These are phyloP conservation scores for Carpinus viminea DNA, from an alignment of 306 rosid genomes.

Conservation along the genomic window DNA sequence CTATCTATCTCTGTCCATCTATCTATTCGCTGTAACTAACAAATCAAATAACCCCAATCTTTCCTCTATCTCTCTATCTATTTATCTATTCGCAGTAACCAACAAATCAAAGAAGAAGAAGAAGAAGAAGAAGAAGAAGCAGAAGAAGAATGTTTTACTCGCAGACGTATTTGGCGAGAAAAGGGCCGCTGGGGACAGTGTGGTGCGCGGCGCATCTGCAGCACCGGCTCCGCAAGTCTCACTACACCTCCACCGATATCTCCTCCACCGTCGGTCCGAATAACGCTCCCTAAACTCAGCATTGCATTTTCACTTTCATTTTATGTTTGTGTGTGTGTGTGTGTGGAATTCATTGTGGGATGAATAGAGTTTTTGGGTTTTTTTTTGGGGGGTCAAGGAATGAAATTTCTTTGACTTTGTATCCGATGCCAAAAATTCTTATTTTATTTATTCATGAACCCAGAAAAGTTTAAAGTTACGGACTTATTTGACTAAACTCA, in stretches of 20 bases:
- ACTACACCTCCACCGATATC: conserved; percentile 67
- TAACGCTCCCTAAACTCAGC: neutral
- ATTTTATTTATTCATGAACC: neutral
- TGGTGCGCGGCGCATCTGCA: conserved; percentile 98
- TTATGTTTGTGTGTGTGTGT: neutral
- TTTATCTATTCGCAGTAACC: neutral
- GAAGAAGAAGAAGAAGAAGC: no score
- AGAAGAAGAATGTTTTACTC: conserved; percentile 70
- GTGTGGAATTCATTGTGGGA: neutral
- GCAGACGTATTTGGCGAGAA: conserved; percentile 78
- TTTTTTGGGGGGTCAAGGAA: no score
- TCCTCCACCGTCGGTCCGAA: conserved; percentile 67
- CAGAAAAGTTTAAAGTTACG: neutral
- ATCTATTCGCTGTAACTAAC: neutral
- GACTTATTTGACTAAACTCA: neutral
- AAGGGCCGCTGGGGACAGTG: conserved; percentile 83
- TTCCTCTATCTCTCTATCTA: neutral
- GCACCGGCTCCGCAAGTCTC: conserved; percentile 77
- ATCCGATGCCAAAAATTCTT: neutral
- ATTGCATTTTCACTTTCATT: neutral
- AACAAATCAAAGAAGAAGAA: neutral
- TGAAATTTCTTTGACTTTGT: neutral
- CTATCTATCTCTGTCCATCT: neutral
- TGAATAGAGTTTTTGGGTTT: no score
- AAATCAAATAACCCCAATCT: neutral